Base-by-base conservation (phyloP, 2,329 filamentous ascomycete species). In the Ceratocystis cubensis region DNA sequence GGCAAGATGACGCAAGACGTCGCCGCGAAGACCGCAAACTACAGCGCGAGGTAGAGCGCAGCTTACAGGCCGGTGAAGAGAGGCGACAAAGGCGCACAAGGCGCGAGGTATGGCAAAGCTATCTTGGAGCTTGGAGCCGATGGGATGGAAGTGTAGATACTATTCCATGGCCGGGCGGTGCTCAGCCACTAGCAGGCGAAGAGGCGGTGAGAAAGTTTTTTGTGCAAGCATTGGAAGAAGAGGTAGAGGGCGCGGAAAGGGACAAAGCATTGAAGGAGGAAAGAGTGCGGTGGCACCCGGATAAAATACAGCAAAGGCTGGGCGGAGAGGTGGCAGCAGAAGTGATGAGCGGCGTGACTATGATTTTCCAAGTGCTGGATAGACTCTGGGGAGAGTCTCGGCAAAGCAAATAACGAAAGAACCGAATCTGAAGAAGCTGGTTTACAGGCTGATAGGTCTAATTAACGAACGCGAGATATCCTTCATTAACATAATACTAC, bases 231-330 rank as follows among this genome's bases (percentile, higher is more conserved):
- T 46, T 78, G 25, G 75, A 77, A 33, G 75, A 77, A 1, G 71
- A 78, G 2, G 25, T 17, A 5, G 79, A 79, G 22, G 78, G 80
- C 71, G 75, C 72, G 67, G 76, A 77, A 8, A 79, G 80, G 63
- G 73, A 79, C 22, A 75, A 78, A 6, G 77, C 75, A 67, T 79
- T 97, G 64, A 96, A 96, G 75, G 78, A 84, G 4, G 94, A 99
- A 78, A 84, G 94, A 64, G 86, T 97, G 20, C 82, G 91, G 17
- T 99, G 94, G 94, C 94, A 99, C 78, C 94, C 94, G 3, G 94
- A 99, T 77, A 99, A 97, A 79, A 88, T 97, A 66, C 91, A 96
- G 78, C 94, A 96, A 77, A 84, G 86, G 65, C 86, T 96, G 68
- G 89, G 91, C 2, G 84, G 83, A 0, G 78, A 84, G 68, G 84